Conservation (phyloP, 108 stramenopile species). For the Asterionellopsis glacialis region DNA sequence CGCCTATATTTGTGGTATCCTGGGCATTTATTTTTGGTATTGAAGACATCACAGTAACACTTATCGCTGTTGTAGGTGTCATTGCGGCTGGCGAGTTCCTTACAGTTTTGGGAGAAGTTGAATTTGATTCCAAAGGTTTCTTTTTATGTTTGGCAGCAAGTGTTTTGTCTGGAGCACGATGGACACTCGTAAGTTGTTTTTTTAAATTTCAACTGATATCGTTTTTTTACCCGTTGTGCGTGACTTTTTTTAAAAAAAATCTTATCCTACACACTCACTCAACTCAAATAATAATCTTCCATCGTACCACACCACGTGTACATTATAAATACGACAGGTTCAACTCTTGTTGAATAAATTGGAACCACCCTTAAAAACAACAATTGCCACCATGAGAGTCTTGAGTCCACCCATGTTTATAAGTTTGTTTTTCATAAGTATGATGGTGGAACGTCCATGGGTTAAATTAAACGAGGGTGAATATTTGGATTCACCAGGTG, state of each 20-base stretch:
- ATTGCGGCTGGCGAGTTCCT: slow-evolving; percentile 76
- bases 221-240: slow-evolving; percentile 15
- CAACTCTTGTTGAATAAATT: slow-evolving; percentile 75
- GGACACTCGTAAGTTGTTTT: slow-evolving; percentile 48
- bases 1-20: slow-evolving; percentile 75
- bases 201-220: too few species aligned
- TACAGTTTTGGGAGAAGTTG: slow-evolving; percentile 63
- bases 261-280: too few species aligned
- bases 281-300: too few species aligned
- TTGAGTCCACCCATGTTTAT: slow-evolving; percentile 77
- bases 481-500: slow-evolving; percentile 22
- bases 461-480: slow-evolving; percentile 30
- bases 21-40: slow-evolving; percentile 83
- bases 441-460: slow-evolving; percentile 65
- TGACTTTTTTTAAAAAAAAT: slow-evolving; percentile 62
- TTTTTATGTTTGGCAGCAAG: slow-evolving; percentile 62
- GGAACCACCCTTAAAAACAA: slow-evolving; percentile 77
- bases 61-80: slow-evolving; percentile 58
- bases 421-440: slow-evolving; percentile 63
- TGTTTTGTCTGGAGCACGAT: slow-evolving; percentile 68
- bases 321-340: slow-evolving; percentile 6
- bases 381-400: slow-evolving; percentile 78
- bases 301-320: slow-evolving; percentile 46
- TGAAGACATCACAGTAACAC: slow-evolving; percentile 69
- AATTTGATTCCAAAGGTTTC: slow-evolving; percentile 60